A percentile compares a stretch with the other conserved stretches of the same genome.
Evolutionary conservation across 208 protist species (phyloP).

Genomic region (Lotmaria passim): DNA sequence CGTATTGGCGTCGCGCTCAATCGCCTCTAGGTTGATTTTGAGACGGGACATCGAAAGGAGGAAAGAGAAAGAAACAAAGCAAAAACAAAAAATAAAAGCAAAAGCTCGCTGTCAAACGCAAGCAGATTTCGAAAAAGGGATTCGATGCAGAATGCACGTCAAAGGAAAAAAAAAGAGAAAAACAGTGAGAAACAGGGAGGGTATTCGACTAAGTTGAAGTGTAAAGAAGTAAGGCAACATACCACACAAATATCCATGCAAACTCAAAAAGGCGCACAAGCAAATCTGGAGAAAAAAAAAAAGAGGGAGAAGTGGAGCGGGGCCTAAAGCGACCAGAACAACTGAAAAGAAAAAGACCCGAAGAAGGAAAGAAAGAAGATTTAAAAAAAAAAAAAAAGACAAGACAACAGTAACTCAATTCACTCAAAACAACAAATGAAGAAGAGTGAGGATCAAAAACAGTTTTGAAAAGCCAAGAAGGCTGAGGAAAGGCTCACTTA

Average conservation of each 20-base stretch:
- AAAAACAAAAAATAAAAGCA: constrained; percentile 16
- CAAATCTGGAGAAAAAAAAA: neutral
- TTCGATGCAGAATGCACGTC: no score
- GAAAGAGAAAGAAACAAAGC: constrained; percentile 7
- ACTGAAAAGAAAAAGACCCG: no score
- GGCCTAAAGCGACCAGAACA: no score
- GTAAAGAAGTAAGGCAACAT: neutral
- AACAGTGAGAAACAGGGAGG: constrained; percentile 2
- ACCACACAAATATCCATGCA: neutral
- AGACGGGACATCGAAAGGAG: constrained; percentile 32
- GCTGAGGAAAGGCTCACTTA: no score
- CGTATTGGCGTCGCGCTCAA: constrained; percentile 52
- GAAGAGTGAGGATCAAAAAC: no score
- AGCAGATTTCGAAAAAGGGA: constrained; percentile 10
- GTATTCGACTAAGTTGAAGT: neutral
- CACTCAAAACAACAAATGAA: no score
- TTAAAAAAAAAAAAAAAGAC: no score
- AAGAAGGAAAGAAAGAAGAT: no score
- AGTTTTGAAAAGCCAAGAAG: no score
- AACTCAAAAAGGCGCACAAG: neutral
- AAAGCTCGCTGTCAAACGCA: no score
- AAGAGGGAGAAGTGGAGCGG: neutral
- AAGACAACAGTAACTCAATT: no score
- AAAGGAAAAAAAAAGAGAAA: constrained; percentile 22
- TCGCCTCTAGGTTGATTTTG: constrained; percentile 82